Base-by-base conservation (phyloP, 257 asterid genomes). In the Nicotiana tabacum region DNA sequence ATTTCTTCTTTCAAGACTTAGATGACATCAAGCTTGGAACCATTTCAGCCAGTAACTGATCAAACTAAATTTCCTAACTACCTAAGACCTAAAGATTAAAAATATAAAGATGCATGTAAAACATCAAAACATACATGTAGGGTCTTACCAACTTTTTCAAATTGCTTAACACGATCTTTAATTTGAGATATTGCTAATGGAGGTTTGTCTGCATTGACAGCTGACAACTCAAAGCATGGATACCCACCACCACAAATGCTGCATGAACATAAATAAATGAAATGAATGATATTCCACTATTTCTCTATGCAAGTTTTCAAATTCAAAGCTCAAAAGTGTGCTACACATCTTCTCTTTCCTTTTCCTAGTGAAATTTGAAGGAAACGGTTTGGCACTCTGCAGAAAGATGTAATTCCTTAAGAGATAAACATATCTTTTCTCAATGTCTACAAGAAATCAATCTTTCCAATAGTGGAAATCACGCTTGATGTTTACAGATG, bases 201-300 rank as follows among this genome's bases (percentile, higher is more conserved):
- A 72, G 98, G 98, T 89, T 96, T 94, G 88, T 96, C 98, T 65
- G 99, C 98, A 90, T 96, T 94, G 80, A 94, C 93, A 24, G 96
- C 98, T 32, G 99, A 92, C 82, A 96, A 83, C 88, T 94, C 99
- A 87, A 93, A 96, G 97, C 98, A 96, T 53, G 97, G 98, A 85
- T 90, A 94, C 85, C 98, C 98, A 86, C 88, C 98, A 83, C 97
- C 97, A 53, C 89, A 91, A 82, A 94, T 91, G 90, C 99, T 96
- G 96, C 96, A 90, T 33, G 72, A 77, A 32, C 51, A 83, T 74
- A 83, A 81, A 65, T 39, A 67, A 11, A 77, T 78, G 53, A 81
- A 64, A 32, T 21, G 37, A 80, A 43, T 32, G 6, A 68, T 64
- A 24, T 51, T 62, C 37, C 56, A 39, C 0, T 16, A 60, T 66